Base-by-base conservation (phyloP, 441 rosid genomes). In the Breynia disticha region DNA sequence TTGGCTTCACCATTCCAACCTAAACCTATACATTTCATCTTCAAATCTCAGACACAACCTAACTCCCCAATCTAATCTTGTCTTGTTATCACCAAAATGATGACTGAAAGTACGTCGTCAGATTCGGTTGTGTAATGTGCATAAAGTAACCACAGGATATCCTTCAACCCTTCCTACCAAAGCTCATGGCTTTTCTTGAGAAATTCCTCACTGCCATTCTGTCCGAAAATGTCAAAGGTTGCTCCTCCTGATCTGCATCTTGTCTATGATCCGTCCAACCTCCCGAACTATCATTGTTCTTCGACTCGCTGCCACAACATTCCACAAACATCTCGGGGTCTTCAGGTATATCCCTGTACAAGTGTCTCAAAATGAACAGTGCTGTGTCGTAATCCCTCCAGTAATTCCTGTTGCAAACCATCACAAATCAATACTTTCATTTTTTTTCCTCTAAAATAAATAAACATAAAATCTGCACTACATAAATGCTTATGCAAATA, bases 301-400 rank as follows among this genome's bases (percentile, higher is more conserved):
- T 76, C 38, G 79, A 15, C 57, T 63, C 68, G 56, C 48, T 56
- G 54, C 48, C 69, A 0, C 35, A 35, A 46, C 67, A 65, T 45
- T 69, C 77, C 35, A 19, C 43, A 19, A 60, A 50, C 13, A 64
- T 72, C 69, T 46, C 54, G 15, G 74, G 72, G 21, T 79, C 86
- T 55, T 86, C 87, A 35, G 79, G 83, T 58, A 87, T 82, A 47
- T 80, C 82, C 14, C 78, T 77, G 55, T 85, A 83, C 64, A 87
- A 64, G 77, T 91, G 90, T 69, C 79, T 83, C 71, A 91, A 65
- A 59, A 91, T 86, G 78, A 91, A 91, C 39, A 91, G 90, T 19
- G 96, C 96, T 12, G 96, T 85, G 63, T 91, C 98, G 21, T 54
- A 39, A 68, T 91, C 98, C 75, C 98, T 85, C 96, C 97, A 85